phyloP scores from a whole-genome alignment of 2,329 filamentous ascomycete genomes.

The Colletotrichum salicis region DNA sequence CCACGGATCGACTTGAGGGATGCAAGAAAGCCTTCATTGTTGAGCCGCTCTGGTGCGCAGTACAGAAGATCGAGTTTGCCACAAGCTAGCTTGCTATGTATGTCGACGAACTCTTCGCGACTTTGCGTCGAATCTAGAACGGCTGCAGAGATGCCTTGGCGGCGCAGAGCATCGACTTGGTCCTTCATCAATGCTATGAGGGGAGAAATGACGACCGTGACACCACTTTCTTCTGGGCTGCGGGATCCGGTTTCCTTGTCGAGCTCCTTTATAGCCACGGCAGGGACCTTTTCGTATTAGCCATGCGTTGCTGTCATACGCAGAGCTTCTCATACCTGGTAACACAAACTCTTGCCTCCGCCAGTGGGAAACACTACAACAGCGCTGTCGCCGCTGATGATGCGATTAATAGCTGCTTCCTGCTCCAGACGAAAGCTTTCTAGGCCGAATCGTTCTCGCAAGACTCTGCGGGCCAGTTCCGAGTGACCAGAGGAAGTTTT shows the following conservation, averaged over 20 bases:
- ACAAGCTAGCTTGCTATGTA: constrained; percentile 50
- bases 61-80: constrained; percentile 65
- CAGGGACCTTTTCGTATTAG: constrained; percentile 51
- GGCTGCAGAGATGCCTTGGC: constrained; percentile 61
- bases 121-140: constrained; percentile 67
- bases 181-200: constrained; percentile 70
- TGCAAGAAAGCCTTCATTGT: constrained; percentile 69
- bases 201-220: constrained; percentile 67
- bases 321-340: constrained; percentile 49
- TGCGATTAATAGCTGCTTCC: constrained; percentile 50
- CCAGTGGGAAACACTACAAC: constrained; percentile 60
- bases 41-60: constrained; percentile 68
- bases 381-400: constrained; percentile 52
- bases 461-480: constrained; percentile 42
- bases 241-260: constrained; percentile 46
- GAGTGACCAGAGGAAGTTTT: background rate
- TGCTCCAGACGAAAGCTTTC: constrained; percentile 57
- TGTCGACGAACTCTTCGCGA: constrained; percentile 54
- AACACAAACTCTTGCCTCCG: constrained; percentile 61
- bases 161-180: constrained; percentile 65
- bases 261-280: constrained; percentile 57
- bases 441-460: constrained; percentile 53
- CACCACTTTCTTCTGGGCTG: constrained; percentile 51
- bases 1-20: constrained; percentile 64
- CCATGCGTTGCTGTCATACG: too few relatives aligned